Evolutionary conservation across 208 protist species (phyloP).

Genomic region (Trypanosoma theileri): DNA sequence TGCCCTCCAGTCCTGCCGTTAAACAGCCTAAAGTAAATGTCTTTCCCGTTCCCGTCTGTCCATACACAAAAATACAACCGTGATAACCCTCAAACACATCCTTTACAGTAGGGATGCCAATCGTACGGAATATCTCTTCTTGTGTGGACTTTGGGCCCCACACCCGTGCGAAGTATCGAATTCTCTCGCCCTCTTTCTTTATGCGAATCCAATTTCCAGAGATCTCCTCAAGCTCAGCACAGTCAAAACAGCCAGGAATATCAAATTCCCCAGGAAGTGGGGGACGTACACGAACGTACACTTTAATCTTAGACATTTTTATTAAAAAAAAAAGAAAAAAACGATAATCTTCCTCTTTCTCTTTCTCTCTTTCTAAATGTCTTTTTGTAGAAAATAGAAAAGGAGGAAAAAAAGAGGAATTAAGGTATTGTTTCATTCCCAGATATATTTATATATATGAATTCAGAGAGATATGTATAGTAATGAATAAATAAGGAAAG

Average conservation of each 20-base stretch:
- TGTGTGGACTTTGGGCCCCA: slow-evolving; percentile 63
- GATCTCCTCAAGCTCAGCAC: slow-evolving; percentile 62
- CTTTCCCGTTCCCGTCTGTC: slow-evolving; percentile 94
- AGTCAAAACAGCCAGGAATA: slow-evolving; percentile 46
- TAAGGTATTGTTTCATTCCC: too few species aligned
- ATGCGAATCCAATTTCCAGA: slow-evolving; percentile 82
- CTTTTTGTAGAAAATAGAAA: too few species aligned
- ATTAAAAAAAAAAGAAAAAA: too few species aligned
- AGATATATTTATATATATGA: too few species aligned
- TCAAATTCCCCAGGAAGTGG: slow-evolving; percentile 69
- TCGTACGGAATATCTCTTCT: slow-evolving; percentile 73
- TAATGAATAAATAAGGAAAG: too few species aligned
- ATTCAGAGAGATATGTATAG: background rate
- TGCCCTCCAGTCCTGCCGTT: slow-evolving; percentile 28
- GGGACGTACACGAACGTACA: slow-evolving; percentile 80
- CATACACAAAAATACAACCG: slow-evolving; percentile 91
- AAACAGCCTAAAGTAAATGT: slow-evolving; percentile 93
- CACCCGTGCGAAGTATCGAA: slow-evolving; percentile 61
- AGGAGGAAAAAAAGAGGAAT: too few species aligned
- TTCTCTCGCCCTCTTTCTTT: slow-evolving; percentile 65
- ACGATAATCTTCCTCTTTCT: background rate
- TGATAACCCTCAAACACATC: slow-evolving; percentile 86
- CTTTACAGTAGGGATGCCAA: slow-evolving; percentile 77
- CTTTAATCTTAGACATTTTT: slow-evolving; percentile 52
- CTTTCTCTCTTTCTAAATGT: background rate